Base-by-base conservation (phyloP, 208 protist species). In the Trypanosoma theileri region DNA sequence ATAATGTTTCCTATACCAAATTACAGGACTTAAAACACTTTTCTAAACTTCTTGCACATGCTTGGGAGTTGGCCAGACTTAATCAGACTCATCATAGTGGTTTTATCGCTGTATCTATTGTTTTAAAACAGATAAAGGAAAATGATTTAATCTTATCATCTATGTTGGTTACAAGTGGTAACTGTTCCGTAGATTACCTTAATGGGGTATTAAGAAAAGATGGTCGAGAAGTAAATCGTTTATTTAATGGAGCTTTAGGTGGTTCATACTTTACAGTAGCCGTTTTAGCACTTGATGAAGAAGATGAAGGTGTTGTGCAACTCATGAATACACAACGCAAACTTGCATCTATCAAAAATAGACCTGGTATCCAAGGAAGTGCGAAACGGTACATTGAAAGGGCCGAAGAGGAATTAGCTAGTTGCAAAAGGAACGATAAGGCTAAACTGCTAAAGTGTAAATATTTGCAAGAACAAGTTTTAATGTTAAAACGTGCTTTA, bases 111-210 rank as follows among this genome's bases (percentile, higher is more conserved):
- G 59, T 81, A 12, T 85, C 79, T 17, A 64, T 92, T 12, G 48
- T 89, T 28, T 71, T 89, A 26, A 88, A 82, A 60, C 86, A 89
- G 52, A 51, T 69, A 22, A 75, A 69, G 45, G 69, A 79, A 42
- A 58, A 70, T 59, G 82, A 89, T 57, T 71, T 89, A 10, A 59
- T 88, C 13, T 60, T 89, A 19, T 92, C 86, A 10, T 92, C 86
- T 6, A 73, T 86, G 55, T 59, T 90, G 12, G 71, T 92, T 24
- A 83, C 73, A 4, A 73, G 88, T 51, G 79, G 67, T 21, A 76
- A 72, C 17, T 52, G 28, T 48, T 65, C 78, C 42, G 58, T 58
- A 3, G 31, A 63, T 35, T 52, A 67, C 28, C 83, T 88, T 64
- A 68, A 70, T 51, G 65, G 64, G 12, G 63, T 88, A 41, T 51